A percentile compares a stretch with the other conserved stretches of the same genome.
These are phyloP conservation scores for Candida silvatica DNA, from an alignment of 805 yeast species.

Conservation along the genomic window DNA sequence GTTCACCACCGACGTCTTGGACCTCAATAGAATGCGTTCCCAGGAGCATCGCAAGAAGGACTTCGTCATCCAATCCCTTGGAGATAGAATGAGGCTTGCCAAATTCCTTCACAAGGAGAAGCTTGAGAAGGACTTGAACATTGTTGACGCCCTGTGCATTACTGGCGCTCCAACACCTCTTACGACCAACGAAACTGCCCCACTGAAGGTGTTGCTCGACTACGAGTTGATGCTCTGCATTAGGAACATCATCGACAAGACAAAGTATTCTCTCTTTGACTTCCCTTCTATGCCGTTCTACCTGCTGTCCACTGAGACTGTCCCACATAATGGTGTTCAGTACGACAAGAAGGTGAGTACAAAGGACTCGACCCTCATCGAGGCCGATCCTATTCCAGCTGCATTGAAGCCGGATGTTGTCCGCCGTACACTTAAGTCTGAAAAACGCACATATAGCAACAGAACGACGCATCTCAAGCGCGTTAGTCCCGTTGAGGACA, in stretches of 20 bases:
- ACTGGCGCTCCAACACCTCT: conserved; percentile 28
- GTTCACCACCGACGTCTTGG: conserved; percentile 33
- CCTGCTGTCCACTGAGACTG: conserved; percentile 15
- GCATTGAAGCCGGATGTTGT: conserved; percentile 11
- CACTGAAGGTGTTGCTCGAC: conserved; percentile 20
- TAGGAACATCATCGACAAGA: conserved; percentile 45
- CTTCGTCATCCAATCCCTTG: conserved; percentile 21
- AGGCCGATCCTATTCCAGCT: conserved; percentile 22
- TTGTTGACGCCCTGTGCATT: conserved; percentile 25
- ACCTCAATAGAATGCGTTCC: conserved; percentile 9
- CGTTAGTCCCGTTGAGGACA: conserved; percentile 20
- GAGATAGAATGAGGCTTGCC: conserved; percentile 17
- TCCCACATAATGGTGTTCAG: conserved; percentile 5
- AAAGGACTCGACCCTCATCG: conserved; percentile 9
- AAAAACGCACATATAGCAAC: conserved; percentile 10
- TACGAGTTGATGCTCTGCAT: conserved; percentile 39
- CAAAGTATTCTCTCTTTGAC: conserved; percentile 49
- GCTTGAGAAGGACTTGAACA: conserved; percentile 17
- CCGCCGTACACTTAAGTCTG: conserved; percentile 7
- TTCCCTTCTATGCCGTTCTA: conserved; percentile 25
- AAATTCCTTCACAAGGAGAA: conserved; percentile 18
- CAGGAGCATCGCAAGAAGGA: conserved; percentile 10
- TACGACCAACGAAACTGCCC: conserved; percentile 13
- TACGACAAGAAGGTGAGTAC: conserved; percentile 8
- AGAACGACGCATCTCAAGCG: conserved; percentile 11